phyloP scores from a whole-genome alignment of 2,329 filamentous ascomycete genomes.

The Fusarium ramigenum region DNA sequence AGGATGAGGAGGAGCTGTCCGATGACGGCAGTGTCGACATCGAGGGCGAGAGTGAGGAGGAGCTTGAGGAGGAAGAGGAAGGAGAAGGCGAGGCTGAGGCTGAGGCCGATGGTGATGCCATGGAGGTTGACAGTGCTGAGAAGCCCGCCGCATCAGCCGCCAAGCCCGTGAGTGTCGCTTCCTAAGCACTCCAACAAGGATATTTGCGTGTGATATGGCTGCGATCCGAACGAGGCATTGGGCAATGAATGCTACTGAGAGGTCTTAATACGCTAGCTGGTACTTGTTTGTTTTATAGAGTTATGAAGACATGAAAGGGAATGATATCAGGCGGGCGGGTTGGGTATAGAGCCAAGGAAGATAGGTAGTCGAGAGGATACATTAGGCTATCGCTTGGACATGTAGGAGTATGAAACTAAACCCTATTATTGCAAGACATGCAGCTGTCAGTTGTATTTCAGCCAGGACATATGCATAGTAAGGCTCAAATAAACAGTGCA shows the following conservation, averaged over 20 bases:
- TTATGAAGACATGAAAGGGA: conserved; percentile 47
- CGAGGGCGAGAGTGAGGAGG: conserved; percentile 78
- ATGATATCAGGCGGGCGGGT: conserved; percentile 39
- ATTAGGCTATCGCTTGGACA: conserved; percentile 18
- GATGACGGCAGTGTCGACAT: conserved; percentile 83
- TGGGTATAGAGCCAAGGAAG: conserved; percentile 22
- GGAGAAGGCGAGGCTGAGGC: conserved; percentile 56
- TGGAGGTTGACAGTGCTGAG: conserved; percentile 59
- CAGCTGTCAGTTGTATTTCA: conserved; percentile 10
- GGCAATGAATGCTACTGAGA: conserved; percentile 29
- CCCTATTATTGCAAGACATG: conserved; percentile 19
- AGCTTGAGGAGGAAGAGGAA: conserved; percentile 75
- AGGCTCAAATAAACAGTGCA: background rate
- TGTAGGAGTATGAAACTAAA: conserved; percentile 5
- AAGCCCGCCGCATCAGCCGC: conserved; percentile 47
- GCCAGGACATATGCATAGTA: background rate
- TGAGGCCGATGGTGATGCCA: conserved; percentile 54
- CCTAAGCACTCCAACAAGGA: conserved; percentile 35
- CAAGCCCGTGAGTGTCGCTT: conserved; percentile 50
- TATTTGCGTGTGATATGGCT: conserved; percentile 14
- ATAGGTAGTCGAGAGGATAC: conserved; percentile 22
- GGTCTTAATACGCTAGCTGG: conserved; percentile 31
- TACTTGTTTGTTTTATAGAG: conserved; percentile 41
- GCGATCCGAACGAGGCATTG: conserved; percentile 30
- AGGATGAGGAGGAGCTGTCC: conserved; percentile 73